These are phyloP conservation scores for Hypseocharis bilobata DNA, from an alignment of 441 rosid species.

Conservation along the genomic window DNA sequence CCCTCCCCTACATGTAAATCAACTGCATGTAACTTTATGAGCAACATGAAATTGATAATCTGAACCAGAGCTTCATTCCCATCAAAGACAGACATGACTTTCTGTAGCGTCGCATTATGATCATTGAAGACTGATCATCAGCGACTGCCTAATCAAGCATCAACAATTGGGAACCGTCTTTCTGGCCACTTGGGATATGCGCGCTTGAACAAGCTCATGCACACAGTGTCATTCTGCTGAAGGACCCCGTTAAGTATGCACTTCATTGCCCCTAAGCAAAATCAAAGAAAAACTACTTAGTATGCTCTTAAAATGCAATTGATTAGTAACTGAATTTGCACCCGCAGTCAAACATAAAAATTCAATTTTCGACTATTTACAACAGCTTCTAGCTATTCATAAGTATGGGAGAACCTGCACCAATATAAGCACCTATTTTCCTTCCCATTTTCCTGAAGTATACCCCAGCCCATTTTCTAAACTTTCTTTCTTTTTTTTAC, in stretches of 20 bases:
- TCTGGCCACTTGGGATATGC: constrained; percentile 89
- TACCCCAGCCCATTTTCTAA: background rate
- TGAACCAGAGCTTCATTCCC: constrained; percentile 87
- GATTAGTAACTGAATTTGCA: no score
- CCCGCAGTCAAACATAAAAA: background rate
- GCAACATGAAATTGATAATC: constrained; percentile 32
- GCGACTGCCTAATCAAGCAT: constrained; percentile 31
- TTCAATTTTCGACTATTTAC: background rate
- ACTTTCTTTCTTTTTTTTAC: no score
- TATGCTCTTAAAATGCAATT: background rate
- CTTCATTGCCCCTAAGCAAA: constrained; percentile 75
- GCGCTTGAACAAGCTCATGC: constrained; percentile 81
- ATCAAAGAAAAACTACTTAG: constrained; percentile 4
- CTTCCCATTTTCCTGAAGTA: background rate
- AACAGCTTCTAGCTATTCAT: background rate
- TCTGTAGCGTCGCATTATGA: constrained; percentile 14
- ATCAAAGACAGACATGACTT: constrained; percentile 17
- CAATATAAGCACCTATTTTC: background rate
- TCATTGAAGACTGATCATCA: background rate
- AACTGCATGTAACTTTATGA: constrained; percentile 16
- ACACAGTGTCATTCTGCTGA: constrained; percentile 80
- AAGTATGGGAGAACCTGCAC: background rate
- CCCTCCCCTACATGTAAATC: constrained; percentile 4
- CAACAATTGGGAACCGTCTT: constrained; percentile 45
- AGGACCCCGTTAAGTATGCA: constrained; percentile 70